A percentile compares a stretch with the other conserved stretches of the same genome.
These are phyloP conservation scores for Omphalea diandra DNA, from an alignment of 441 rosid species.

Conservation along the genomic window DNA sequence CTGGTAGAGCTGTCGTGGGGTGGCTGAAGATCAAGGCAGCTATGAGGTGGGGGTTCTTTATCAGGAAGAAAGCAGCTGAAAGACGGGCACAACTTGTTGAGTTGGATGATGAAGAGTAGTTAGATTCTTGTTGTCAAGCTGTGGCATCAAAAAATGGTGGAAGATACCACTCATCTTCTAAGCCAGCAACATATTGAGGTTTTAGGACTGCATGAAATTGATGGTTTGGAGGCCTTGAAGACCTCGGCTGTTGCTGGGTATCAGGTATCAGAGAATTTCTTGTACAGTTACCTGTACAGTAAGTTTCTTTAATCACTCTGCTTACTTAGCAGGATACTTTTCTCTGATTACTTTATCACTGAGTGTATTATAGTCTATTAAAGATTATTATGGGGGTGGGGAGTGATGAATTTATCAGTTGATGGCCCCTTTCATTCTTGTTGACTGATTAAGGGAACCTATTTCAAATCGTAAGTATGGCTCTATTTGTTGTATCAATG, in stretches of 20 bases:
- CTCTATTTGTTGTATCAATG: conserved; percentile 10
- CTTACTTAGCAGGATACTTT: conserved; percentile 12
- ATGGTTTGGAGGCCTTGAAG: conserved; percentile 16
- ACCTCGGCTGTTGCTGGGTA: conserved; percentile 2
- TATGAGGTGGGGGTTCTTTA: no score
- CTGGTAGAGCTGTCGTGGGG: no score
- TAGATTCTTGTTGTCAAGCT: conserved; percentile 16
- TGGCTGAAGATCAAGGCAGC: no score
- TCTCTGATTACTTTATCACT: conserved; percentile 13
- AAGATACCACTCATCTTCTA: conserved; percentile 1
- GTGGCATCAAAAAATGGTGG: not conserved
- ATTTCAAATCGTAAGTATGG: conserved; percentile 19
- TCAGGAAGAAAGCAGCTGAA: no score
- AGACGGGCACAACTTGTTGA: no score
- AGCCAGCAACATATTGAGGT: conserved; percentile 22
- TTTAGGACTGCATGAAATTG: conserved; percentile 4
- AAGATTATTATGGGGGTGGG: conserved; percentile 12
- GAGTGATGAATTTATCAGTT: conserved; percentile 13
- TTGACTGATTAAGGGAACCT: conserved; percentile 30
- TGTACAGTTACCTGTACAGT: conserved; percentile 66
- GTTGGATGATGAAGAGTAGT: conserved; percentile 64
- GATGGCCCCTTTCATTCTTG: conserved; percentile 23
- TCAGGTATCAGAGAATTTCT: conserved; percentile 23
- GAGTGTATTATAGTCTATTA: conserved; percentile 28
- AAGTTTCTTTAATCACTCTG: conserved; percentile 24